phyloP scores from a whole-genome alignment of 495 filamentous ascomycete genomes.

The Lasiosphaeria miniovina region DNA sequence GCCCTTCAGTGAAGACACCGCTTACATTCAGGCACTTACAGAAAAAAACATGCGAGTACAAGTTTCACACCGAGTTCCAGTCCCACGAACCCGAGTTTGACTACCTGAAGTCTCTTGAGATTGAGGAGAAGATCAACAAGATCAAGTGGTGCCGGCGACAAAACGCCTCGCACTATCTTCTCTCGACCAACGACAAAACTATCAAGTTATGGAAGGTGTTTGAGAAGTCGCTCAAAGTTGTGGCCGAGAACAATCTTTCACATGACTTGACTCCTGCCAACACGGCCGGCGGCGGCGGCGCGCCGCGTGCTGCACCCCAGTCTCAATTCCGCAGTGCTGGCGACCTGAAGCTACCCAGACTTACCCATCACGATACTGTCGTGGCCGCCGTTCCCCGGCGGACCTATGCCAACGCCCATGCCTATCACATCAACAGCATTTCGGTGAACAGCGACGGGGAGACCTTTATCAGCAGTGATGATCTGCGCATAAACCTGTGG shows the following conservation, averaged over 20 bases:
- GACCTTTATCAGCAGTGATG: conserved; percentile 98
- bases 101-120: conserved; percentile 97
- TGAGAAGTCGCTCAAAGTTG: conserved; percentile 97
- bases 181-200: conserved; percentile 99
- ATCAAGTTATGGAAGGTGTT: conserved; percentile 99
- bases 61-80: conserved; percentile 99
- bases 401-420: conserved; percentile 97
- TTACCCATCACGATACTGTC: conserved; percentile 98
- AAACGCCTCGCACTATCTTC: conserved; percentile 96
- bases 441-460: conserved; percentile 99
- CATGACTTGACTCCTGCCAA: conserved; percentile 85
- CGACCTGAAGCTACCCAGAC: conserved; percentile 84
- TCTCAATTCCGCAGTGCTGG: conserved; percentile 74
- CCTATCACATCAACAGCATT: conserved; percentile 99
- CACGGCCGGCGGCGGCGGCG: conserved; percentile 68
- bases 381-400: conserved; percentile 93
- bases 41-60: conserved; percentile 99
- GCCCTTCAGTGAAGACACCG: neutral
- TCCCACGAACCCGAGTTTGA: conserved; percentile 99
- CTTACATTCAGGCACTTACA: conserved; percentile 36
- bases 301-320: conserved; percentile 63
- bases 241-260: conserved; percentile 97
- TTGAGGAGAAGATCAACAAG: conserved; percentile 99
- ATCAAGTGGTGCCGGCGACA: conserved; percentile 99
- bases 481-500: conserved; percentile 97